phyloP scores from a whole-genome alignment of 306 rosid genomes.

The Quillaja saponaria region DNA sequence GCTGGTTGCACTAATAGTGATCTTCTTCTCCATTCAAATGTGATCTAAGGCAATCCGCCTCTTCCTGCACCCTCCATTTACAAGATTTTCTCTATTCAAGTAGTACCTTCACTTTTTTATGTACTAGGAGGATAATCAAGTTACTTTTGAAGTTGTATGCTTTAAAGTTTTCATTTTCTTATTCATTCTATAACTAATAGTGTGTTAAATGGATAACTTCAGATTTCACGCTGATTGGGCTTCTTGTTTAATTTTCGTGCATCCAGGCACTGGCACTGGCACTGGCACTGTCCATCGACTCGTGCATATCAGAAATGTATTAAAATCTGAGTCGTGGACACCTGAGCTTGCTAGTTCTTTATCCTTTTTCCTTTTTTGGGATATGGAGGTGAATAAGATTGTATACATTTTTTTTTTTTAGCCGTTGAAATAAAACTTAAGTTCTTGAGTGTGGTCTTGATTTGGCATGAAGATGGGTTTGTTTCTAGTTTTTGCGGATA shows the following conservation, averaged over 20 bases:
- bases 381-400: too few species aligned
- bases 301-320: too few species aligned
- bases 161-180: constrained; percentile 27
- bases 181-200: constrained; percentile 32
- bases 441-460: too few species aligned
- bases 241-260: constrained; percentile 12
- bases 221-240: constrained; percentile 9
- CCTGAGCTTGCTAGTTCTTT: too few species aligned
- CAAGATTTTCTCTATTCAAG: constrained; percentile 24
- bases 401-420: too few species aligned
- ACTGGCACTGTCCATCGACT: too few species aligned
- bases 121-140: constrained; percentile 32
- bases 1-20: constrained; percentile 31
- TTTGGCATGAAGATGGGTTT: too few species aligned
- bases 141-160: constrained; percentile 46
- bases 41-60: constrained; percentile 41
- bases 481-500: too few species aligned
- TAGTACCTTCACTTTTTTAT: constrained; percentile 33
- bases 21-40: constrained; percentile 26
- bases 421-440: too few species aligned
- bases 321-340: too few species aligned
- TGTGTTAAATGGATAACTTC: constrained; percentile 32
- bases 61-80: constrained; percentile 7
- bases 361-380: too few species aligned
- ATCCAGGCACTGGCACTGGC: background rate